These are phyloP conservation scores for Taphrina deformans DNA, from an alignment of 1,139 yeast genomes.

Conservation along the genomic window DNA sequence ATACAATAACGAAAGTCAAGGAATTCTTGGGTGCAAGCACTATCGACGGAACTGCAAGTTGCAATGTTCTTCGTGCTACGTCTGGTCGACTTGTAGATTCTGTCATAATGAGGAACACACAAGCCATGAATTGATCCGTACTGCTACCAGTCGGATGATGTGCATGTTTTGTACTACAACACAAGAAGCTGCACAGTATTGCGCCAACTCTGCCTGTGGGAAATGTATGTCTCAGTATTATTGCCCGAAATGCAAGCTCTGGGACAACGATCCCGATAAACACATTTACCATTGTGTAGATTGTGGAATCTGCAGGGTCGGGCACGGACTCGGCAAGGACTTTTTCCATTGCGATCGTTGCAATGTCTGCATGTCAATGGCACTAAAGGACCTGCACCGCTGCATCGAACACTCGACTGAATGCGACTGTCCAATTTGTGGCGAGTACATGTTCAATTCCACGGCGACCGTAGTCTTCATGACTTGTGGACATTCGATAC, in stretches of 20 bases:
- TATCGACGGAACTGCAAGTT: constrained; percentile 81
- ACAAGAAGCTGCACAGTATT: constrained; percentile 69
- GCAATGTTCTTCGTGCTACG: constrained; percentile 71
- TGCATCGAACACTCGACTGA: constrained; percentile 87
- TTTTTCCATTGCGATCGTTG: constrained; percentile 52
- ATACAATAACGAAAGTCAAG: constrained; percentile 51
- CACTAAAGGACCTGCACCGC: constrained; percentile 70
- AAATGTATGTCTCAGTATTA: constrained; percentile 69
- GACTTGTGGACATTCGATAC: constrained; percentile 95
- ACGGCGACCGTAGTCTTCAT: constrained; percentile 81
- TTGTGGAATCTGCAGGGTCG: constrained; percentile 90
- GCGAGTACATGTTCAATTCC: constrained; percentile 86
- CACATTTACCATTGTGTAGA: constrained; percentile 88
- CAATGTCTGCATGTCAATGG: constrained; percentile 82
- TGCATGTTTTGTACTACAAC: constrained; percentile 80
- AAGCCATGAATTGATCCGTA: constrained; percentile 65
- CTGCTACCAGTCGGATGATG: constrained; percentile 64
- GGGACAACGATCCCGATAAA: constrained; percentile 77
- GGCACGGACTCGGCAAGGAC: constrained; percentile 44
- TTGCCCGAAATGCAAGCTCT: constrained; percentile 74
- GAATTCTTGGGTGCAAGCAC: constrained; percentile 73
- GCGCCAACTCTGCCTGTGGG: constrained; percentile 59
- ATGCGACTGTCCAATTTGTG: constrained; percentile 90
- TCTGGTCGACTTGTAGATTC: constrained; percentile 79
- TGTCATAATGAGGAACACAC: constrained; percentile 70